Evolutionary conservation across 2,329 filamentous ascomycete genomes (phyloP).

Genomic region (Xylariales sp.): DNA sequence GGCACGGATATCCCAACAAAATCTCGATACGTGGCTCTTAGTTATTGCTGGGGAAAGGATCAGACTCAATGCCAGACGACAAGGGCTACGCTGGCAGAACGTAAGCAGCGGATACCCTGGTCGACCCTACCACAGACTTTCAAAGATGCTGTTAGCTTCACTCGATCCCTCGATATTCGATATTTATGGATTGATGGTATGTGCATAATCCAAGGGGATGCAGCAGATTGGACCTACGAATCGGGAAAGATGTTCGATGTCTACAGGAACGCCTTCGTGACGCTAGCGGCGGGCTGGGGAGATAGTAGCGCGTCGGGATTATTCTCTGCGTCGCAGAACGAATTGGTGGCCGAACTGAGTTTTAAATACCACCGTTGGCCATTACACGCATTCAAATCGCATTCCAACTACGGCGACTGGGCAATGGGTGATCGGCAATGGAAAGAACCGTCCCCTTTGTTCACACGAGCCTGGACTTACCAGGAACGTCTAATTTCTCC

Average conservation of each 20-base stretch:
- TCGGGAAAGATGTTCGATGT: constrained; percentile 16
- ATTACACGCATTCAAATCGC: constrained; percentile 3
- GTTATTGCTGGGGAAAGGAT: constrained; percentile 14
- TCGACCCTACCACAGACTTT: constrained; percentile 12
- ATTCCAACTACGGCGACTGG: too few relatives aligned
- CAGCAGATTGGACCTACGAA: constrained; percentile 10
- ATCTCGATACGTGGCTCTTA: constrained; percentile 12
- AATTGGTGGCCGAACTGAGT: neutral
- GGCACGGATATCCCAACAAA: too few relatives aligned
- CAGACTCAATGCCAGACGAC: constrained; percentile 1
- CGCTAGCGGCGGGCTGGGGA: neutral
- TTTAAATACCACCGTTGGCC: neutral
- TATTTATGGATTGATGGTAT: constrained; percentile 16
- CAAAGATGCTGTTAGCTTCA: constrained; percentile 8
- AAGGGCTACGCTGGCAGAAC: neutral
- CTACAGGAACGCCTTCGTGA: constrained; percentile 11
- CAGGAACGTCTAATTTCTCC: constrained; percentile 38
- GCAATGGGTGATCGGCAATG: too few relatives aligned
- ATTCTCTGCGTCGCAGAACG: neutral
- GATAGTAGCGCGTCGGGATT: constrained; percentile 7
- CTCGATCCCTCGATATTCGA: neutral
- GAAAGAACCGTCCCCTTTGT: constrained; percentile 16
- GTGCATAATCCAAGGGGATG: constrained; percentile 17
- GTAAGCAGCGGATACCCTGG: constrained; percentile 13
- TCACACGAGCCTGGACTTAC: constrained; percentile 17